Conservation (phyloP, 1,139 yeast species). For the Kodamaea anthophila region DNA sequence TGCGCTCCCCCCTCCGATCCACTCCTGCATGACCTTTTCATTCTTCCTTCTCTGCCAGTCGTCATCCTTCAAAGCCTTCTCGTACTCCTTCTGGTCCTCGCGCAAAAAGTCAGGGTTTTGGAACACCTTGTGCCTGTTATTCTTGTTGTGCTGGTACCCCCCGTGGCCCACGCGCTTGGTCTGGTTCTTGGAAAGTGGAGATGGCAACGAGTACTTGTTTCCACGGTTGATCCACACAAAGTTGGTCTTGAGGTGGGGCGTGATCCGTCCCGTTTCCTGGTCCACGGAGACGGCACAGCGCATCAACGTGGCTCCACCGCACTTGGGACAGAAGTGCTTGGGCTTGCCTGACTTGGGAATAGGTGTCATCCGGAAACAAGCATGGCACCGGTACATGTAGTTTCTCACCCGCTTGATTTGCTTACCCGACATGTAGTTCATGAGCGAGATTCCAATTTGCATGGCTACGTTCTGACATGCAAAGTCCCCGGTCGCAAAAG, state of each 20-base stretch:
- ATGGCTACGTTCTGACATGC: constrained; percentile 94
- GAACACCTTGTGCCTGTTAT: constrained; percentile 48
- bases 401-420: constrained; percentile 81
- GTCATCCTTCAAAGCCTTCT: constrained; percentile 79
- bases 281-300: constrained; percentile 89
- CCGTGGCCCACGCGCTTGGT: constrained; percentile 61
- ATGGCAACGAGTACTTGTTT: constrained; percentile 64
- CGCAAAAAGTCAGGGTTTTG: constrained; percentile 58
- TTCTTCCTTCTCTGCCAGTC: constrained; percentile 83
- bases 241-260: constrained; percentile 86
- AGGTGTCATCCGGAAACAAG: constrained; percentile 81
- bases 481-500: constrained; percentile 91
- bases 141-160: constrained; percentile 64
- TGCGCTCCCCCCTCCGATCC: constrained; percentile 93
- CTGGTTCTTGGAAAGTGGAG: constrained; percentile 65
- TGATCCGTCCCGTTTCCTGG: constrained; percentile 69
- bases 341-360: constrained; percentile 71
- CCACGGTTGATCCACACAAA: constrained; percentile 95
- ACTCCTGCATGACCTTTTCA: constrained; percentile 77
- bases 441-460: constrained; percentile 81
- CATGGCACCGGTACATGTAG: constrained; percentile 95
- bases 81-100: constrained; percentile 93
- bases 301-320: constrained; percentile 88
- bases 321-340: constrained; percentile 88
- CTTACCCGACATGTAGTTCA: constrained; percentile 80